Evolutionary conservation across 805 yeast species (phyloP).

Genomic region (Hanseniaspora lindneri): DNA sequence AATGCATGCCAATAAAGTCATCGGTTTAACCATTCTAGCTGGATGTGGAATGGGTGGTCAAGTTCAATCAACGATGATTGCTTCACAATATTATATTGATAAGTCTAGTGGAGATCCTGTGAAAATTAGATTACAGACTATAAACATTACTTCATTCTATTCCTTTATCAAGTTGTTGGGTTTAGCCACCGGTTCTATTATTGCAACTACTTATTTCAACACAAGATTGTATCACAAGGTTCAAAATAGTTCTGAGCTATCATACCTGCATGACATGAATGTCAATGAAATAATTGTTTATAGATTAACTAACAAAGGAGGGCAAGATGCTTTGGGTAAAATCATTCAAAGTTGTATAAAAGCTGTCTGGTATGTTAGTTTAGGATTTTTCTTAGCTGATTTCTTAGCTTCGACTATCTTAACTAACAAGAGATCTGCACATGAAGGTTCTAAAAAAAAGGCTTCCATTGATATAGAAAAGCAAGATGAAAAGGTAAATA

Average conservation of each 20-base stretch:
- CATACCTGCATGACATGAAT: conserved; percentile 14
- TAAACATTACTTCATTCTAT: conserved; percentile 23
- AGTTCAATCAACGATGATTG: conserved; percentile 28
- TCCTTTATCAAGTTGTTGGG: conserved; percentile 23
- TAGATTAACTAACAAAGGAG: conserved; percentile 21
- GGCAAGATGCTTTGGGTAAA: conserved; percentile 17
- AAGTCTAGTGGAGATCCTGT: conserved; percentile 16
- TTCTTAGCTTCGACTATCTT: conserved; percentile 19
- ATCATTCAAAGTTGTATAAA: conserved; percentile 19
- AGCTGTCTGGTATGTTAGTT: conserved; percentile 22
- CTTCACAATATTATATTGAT: conserved; percentile 26
- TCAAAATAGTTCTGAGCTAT: conserved; percentile 2
- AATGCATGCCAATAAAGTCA: conserved; percentile 25
- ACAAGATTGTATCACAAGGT: conserved; percentile 20
- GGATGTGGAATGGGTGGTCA: conserved; percentile 31
- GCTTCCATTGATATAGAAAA: conserved; percentile 1
- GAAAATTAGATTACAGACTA: conserved; percentile 20
- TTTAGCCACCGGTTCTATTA: conserved; percentile 23
- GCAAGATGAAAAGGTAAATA: too few relatives aligned
- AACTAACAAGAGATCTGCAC: conserved; percentile 18
- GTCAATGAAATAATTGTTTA: conserved; percentile 20
- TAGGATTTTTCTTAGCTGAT: conserved; percentile 19
- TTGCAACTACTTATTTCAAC: conserved; percentile 22
- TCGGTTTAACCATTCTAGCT: conserved; percentile 31
- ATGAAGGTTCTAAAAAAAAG: conserved; percentile 4